These are phyloP conservation scores for Spatholobus suberectus DNA, from an alignment of 306 rosid genomes.

Conservation along the genomic window DNA sequence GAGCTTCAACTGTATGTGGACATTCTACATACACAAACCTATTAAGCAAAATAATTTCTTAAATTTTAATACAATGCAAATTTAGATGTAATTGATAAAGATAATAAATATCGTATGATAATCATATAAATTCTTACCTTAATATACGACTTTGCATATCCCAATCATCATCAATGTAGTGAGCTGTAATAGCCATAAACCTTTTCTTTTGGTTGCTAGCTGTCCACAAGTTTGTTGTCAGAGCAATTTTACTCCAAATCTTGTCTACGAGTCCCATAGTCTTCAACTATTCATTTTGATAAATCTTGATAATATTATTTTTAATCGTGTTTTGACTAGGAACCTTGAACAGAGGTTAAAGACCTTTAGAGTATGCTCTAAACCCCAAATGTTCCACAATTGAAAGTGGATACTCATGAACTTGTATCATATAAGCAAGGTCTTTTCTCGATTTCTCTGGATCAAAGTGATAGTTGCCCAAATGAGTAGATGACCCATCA, in stretches of 20 bases:
- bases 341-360: neutral
- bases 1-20: too few relatives aligned
- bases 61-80: too few relatives aligned
- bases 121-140: neutral
- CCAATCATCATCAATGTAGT: conserved; percentile 6
- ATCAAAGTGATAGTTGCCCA: neutral
- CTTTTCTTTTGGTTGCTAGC: conserved; percentile 1
- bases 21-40: too few relatives aligned
- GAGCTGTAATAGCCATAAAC: neutral
- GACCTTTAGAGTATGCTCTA: neutral
- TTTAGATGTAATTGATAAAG: too few relatives aligned
- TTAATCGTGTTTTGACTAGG: neutral
- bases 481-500: neutral
- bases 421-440: too few relatives aligned
- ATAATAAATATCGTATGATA: too few relatives aligned
- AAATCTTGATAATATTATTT: neutral
- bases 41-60: too few relatives aligned
- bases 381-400: too few relatives aligned
- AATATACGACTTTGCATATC: neutral
- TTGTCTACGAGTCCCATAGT: neutral
- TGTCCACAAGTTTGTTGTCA: neutral
- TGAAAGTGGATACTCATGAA: too few relatives aligned
- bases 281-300: neutral
- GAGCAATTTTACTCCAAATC: neutral
- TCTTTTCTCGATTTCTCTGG: neutral